Conservation (phyloP, 108 stramenopile genomes). For the Stephanodiscus minutulus region DNA sequence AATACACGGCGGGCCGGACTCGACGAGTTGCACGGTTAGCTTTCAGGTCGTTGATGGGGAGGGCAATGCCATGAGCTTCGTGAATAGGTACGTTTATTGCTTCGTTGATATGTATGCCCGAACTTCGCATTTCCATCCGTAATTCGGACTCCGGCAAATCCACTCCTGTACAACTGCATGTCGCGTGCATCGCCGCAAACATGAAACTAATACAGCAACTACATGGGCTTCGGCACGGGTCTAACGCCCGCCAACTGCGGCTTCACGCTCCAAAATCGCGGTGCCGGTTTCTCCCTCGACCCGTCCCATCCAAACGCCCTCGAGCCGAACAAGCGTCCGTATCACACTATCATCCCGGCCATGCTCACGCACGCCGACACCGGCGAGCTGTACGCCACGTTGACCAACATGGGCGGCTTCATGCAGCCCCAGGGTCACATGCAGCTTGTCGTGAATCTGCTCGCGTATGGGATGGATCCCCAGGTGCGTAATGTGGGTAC, state of each 20-base stretch:
- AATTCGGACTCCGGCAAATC: too few species aligned
- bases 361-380: slow-evolving; percentile 84
- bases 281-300: slow-evolving; percentile 84
- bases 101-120: background rate
- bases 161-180: background rate
- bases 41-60: slow-evolving; percentile 88
- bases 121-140: background rate
- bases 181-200: background rate
- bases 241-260: slow-evolving; percentile 92
- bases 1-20: slow-evolving; percentile 53
- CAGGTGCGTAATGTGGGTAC: slow-evolving; percentile 45
- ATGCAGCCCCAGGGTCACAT: slow-evolving; percentile 98
- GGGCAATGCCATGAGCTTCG: slow-evolving; percentile 95
- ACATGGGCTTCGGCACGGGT: slow-evolving; percentile 94
- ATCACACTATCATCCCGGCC: slow-evolving; percentile 97
- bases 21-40: slow-evolving; percentile 88
- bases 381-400: slow-evolving; percentile 82
- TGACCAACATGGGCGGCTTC: slow-evolving; percentile 96
- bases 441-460: slow-evolving; percentile 84
- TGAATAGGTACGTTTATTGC: slow-evolving; percentile 59
- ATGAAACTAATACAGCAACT: slow-evolving; percentile 61
- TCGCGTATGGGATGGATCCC: slow-evolving; percentile 78
- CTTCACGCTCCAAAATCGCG: slow-evolving; percentile 96
- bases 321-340: slow-evolving; percentile 87
- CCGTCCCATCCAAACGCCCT: slow-evolving; percentile 85